Base-by-base conservation (phyloP, 2,329 filamentous ascomycete genomes). In the Karstenula rhodostoma region DNA sequence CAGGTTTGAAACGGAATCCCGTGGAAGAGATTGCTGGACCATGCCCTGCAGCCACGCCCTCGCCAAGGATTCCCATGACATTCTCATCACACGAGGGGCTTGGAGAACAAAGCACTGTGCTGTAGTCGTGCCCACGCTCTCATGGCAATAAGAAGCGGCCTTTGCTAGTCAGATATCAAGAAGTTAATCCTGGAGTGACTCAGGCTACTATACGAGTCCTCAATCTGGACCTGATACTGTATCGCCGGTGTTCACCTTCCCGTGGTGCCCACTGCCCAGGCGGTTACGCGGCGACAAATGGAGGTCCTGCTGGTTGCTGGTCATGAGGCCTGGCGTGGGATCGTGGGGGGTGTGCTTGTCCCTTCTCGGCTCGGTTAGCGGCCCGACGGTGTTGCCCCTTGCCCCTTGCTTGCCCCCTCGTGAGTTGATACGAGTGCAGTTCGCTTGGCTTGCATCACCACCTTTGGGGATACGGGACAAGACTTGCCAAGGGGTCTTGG, bases 1-100 rank as follows among this genome's bases (percentile, higher is more conserved):
- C 47, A 43, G 35, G 23, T n/a, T 19, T 57, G 55, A 57, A 57
- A 57, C 55, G 55, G 46, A 33, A 33, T 43, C 23, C 29, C 32
- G 23, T 25, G 22, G 37, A 33, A 25, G 23, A 33, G 37, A 44
- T 33, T 32, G 13, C 40, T 42, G 52, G 52, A 55, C 52, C 42
- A 17, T 47, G 52, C 42, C 29, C 25, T 32, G 37, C 32, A 54
- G 27, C 51, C 25, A 44, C 46, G n/a, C 37, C 27, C 9, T 27
- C 46, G 44, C 46, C 46, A 50, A 49, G 46, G 23, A 10, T 50
- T 29, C n/a, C n/a, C 8, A 22, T 17, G 12, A 40, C 12, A 49
- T 33, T 46, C 43, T 57, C 13, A 17, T 50, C 55, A 50, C 48
- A 46, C n/a, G 9, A 44, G 27, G 42, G 7, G 27, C 40, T 8